These are phyloP conservation scores for Pseudomicrostroma phylloplanum DNA, from an alignment of 1,284 basidiomycete species.

Conservation along the genomic window DNA sequence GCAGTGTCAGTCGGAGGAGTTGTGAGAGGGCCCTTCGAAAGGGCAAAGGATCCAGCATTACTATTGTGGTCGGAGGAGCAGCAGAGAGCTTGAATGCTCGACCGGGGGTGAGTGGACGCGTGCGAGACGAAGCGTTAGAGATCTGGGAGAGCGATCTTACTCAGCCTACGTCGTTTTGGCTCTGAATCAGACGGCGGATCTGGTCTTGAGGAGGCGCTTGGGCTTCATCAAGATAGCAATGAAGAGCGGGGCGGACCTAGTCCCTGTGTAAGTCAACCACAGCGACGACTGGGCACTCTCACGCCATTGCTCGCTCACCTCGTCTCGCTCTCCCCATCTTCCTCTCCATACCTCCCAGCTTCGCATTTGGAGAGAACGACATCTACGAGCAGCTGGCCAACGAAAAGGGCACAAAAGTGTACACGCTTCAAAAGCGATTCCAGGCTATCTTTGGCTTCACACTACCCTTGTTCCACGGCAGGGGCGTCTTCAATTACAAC, in stretches of 20 bases:
- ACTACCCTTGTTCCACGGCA: constrained; percentile 84
- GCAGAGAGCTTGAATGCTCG: constrained; percentile 86
- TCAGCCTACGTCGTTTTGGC: neutral
- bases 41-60: constrained; percentile 62
- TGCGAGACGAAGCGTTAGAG: too few relatives aligned
- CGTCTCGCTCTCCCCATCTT: constrained; percentile 3
- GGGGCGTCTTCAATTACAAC: constrained; percentile 63
- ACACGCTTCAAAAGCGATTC: constrained; percentile 52
- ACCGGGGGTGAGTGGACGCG: constrained; percentile 60
- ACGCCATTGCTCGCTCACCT: neutral
- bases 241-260: constrained; percentile 59
- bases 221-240: constrained; percentile 98
- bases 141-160: too few relatives aligned
- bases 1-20: constrained; percentile 80
- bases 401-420: constrained; percentile 80
- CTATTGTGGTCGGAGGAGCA: constrained; percentile 94
- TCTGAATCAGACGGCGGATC: constrained; percentile 3
- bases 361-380: constrained; percentile 93
- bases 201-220: constrained; percentile 59
- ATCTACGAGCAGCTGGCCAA: constrained; percentile 95
- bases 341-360: constrained; percentile 5
- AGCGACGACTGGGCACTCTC: neutral
- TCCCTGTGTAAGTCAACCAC: constrained; percentile 29
- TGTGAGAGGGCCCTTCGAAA: constrained; percentile 76
- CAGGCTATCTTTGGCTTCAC: constrained; percentile 79